A percentile compares a stretch with the other conserved stretches of the same genome.
These are phyloP conservation scores for Leucocoprinus birnbaumii DNA, from an alignment of 768 basidiomycete species.

Conservation along the genomic window DNA sequence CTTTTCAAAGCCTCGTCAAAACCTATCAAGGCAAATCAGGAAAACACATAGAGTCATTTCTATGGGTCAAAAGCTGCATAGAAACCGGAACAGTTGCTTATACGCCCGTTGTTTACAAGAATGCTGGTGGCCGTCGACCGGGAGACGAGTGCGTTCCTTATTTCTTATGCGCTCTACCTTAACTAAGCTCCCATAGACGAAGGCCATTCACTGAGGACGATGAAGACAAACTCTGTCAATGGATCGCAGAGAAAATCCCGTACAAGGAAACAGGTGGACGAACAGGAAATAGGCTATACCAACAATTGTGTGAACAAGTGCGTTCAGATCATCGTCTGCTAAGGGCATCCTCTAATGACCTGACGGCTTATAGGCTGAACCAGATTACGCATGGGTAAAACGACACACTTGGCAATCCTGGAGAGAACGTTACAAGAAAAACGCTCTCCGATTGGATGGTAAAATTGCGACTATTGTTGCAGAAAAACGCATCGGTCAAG, in stretches of 20 bases:
- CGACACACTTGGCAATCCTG: conserved; percentile 90
- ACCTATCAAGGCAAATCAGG: conserved; percentile 65
- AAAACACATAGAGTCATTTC: conserved; percentile 77
- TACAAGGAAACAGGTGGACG: conserved; percentile 80
- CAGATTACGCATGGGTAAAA: conserved; percentile 75
- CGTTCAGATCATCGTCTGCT: conserved; percentile 12
- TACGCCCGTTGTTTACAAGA: conserved; percentile 79
- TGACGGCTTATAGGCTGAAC: conserved; percentile 48
- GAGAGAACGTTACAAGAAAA: conserved; percentile 88
- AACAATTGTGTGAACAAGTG: conserved; percentile 76
- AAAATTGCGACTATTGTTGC: conserved; percentile 66
- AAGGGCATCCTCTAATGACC: neutral
- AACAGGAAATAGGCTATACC: conserved; percentile 80
- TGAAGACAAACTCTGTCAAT: conserved; percentile 68
- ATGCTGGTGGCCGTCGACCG: conserved; percentile 76
- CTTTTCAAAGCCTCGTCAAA: conserved; percentile 72
- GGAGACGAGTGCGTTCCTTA: conserved; percentile 67
- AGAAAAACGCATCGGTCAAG: conserved; percentile 62
- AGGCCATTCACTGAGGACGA: conserved; percentile 79
- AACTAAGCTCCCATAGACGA: conserved; percentile 40
- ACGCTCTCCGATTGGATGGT: conserved; percentile 61
- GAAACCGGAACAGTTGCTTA: conserved; percentile 63
- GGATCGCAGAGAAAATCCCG: conserved; percentile 83
- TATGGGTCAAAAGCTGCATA: conserved; percentile 84
- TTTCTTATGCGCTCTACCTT: conserved; percentile 1